These are phyloP conservation scores for Phialophora macrospora DNA, from an alignment of 2,329 filamentous ascomycete genomes.

Conservation along the genomic window DNA sequence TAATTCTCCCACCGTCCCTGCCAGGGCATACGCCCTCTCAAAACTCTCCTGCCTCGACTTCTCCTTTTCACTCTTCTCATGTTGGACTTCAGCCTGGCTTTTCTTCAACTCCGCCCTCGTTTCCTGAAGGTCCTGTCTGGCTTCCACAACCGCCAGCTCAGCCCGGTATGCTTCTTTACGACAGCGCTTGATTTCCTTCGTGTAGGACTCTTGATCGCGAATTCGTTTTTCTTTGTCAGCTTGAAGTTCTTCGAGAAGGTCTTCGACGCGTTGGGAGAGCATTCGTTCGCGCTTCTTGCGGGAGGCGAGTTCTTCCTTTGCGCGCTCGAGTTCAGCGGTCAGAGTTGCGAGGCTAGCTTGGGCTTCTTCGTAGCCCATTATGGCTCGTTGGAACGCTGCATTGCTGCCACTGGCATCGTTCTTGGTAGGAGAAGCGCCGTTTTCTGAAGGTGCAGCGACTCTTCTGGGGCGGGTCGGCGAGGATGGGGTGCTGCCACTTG, in stretches of 20 bases:
- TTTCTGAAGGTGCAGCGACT: slow-evolving; percentile 23
- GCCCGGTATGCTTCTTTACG: slow-evolving; percentile 64
- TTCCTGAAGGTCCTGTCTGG: slow-evolving; percentile 57
- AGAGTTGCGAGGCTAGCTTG: slow-evolving; percentile 46
- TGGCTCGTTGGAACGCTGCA: slow-evolving; percentile 52
- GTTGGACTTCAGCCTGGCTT: slow-evolving; percentile 59
- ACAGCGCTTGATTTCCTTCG: slow-evolving; percentile 61
- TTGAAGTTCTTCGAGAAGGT: slow-evolving; percentile 58
- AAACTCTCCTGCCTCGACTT: slow-evolving; percentile 54
- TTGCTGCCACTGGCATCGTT: slow-evolving; percentile 41
- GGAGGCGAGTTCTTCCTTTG: slow-evolving; percentile 49
- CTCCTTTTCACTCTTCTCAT: slow-evolving; percentile 55
- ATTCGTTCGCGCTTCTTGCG: slow-evolving; percentile 51
- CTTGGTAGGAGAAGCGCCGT: slow-evolving; percentile 42
- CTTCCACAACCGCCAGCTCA: slow-evolving; percentile 59
- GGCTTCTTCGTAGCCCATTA: slow-evolving; percentile 54
- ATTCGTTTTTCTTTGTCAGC: slow-evolving; percentile 57
- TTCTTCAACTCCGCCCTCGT: slow-evolving; percentile 52
- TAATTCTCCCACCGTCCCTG: slow-evolving; percentile 52
- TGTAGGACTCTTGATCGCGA: slow-evolving; percentile 56
- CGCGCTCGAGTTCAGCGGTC: slow-evolving; percentile 48
- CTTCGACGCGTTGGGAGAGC: slow-evolving; percentile 52
- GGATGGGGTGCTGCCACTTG: slow-evolving; percentile 36
- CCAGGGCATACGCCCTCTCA: slow-evolving; percentile 53
- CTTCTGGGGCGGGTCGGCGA: slow-evolving; percentile 29